Evolutionary conservation across 1,284 basidiomycete genomes (phyloP).

Genomic region (Singerocomus rubriflavus): DNA sequence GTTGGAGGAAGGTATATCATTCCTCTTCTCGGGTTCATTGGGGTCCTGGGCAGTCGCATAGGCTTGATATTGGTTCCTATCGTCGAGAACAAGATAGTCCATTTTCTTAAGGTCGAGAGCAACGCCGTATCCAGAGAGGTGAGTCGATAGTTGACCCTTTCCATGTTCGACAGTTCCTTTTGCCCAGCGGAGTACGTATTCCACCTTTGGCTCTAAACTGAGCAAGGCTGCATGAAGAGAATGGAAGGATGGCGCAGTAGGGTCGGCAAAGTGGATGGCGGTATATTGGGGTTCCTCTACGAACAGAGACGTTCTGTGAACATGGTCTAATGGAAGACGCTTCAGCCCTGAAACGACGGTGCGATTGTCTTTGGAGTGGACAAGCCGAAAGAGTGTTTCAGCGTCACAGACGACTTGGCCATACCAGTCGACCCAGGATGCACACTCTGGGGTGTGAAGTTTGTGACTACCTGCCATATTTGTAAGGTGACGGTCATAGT

Average conservation of each 20-base stretch:
- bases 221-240: conserved; percentile 67
- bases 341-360: conserved; percentile 37
- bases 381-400: conserved; percentile 57
- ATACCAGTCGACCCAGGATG: conserved; percentile 88
- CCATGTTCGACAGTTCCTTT: conserved; percentile 34
- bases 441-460: conserved; percentile 43
- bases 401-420: conserved; percentile 73
- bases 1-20: conserved; percentile 23
- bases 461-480: conserved; percentile 30
- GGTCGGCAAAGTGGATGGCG: conserved; percentile 73
- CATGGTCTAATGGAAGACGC: conserved; percentile 70
- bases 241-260: conserved; percentile 58
- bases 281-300: conserved; percentile 47
- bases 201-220: conserved; percentile 46
- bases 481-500: conserved; percentile 49
- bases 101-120: conserved; percentile 94
- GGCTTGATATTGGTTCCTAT: conserved; percentile 44
- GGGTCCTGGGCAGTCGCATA: conserved; percentile 1
- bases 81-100: conserved; percentile 94
- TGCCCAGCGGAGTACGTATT: conserved; percentile 67
- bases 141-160: conserved; percentile 34
- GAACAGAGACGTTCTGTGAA: conserved; percentile 47
- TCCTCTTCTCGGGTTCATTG: conserved; percentile 3
- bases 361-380: conserved; percentile 22
- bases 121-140: conserved; percentile 88